Conservation (phyloP, 2,329 filamentous ascomycete species). For the Trichoderma citrinoviride region DNA sequence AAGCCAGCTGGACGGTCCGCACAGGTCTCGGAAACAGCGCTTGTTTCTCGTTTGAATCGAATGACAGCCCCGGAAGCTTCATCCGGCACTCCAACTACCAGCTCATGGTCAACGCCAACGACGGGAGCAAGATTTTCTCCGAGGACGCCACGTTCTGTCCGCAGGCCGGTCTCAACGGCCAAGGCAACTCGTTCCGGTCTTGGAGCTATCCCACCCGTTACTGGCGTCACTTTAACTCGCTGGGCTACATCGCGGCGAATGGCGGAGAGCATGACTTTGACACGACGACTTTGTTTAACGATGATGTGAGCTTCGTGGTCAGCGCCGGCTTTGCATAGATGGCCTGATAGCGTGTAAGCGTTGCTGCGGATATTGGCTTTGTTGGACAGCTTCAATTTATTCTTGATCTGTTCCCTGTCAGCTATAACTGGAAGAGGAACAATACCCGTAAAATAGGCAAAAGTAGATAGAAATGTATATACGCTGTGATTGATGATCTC, state of each 20-base stretch:
- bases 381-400: too few species aligned
- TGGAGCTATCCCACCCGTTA: slow-evolving; percentile 11
- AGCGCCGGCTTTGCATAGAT: background rate
- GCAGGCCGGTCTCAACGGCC: slow-evolving; percentile 6
- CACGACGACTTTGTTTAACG: background rate
- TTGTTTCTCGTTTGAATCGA: slow-evolving; percentile 10
- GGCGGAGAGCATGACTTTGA: slow-evolving; percentile 2
- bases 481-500: too few species aligned
- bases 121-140: background rate
- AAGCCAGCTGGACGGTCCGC: slow-evolving; percentile 11
- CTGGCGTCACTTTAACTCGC: background rate
- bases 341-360: background rate
- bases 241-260: background rate
- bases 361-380: too few species aligned
- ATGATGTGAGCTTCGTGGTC: slow-evolving; percentile 11
- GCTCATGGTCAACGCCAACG: background rate
- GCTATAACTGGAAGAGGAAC: too few species aligned
- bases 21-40: slow-evolving; percentile 8
- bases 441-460: too few species aligned
- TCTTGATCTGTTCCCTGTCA: too few species aligned
- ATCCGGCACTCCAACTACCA: background rate
- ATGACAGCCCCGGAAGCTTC: slow-evolving; percentile 1
- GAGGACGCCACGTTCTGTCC: slow-evolving; percentile 13
- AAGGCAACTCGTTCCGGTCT: background rate
- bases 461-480: too few species aligned